Conservation (phyloP, 129 eudicot species). For the Escallonia rubra region DNA sequence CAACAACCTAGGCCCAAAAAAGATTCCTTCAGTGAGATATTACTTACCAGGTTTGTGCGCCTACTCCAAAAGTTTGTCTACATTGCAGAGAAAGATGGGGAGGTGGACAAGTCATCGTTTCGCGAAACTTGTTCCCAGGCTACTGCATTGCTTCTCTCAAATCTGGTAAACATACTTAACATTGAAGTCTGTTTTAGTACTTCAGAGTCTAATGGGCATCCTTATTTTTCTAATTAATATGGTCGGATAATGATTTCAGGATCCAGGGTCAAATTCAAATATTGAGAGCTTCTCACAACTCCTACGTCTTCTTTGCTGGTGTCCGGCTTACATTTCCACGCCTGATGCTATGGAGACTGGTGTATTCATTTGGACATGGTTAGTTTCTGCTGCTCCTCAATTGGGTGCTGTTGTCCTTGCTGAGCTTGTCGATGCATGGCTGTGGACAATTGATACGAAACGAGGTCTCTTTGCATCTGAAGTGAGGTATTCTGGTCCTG, state of each 20-base stretch:
- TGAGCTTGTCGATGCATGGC: constrained; percentile 99
- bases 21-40: constrained; percentile 69
- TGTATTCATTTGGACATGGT: constrained; percentile 96
- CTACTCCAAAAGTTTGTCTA: constrained; percentile 89
- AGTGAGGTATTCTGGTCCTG: constrained; percentile 75
- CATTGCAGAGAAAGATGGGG: constrained; percentile 80
- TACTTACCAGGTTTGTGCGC: constrained; percentile 73
- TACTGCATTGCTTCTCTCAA: constrained; percentile 87
- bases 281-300: constrained; percentile 90
- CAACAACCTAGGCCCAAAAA: constrained; percentile 45
- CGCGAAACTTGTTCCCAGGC: constrained; percentile 98
- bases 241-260: constrained; percentile 38
- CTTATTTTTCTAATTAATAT: constrained; percentile 1
- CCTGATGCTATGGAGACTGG: constrained; percentile 98
- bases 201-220: not conserved
- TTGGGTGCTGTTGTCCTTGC: constrained; percentile 88
- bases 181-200: not conserved
- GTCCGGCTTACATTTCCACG: constrained; percentile 96
- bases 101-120: constrained; percentile 79
- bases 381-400: constrained; percentile 96
- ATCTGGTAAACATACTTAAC: constrained; percentile 48
- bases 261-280: constrained; percentile 71
- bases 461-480: constrained; percentile 97
- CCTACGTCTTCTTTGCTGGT: constrained; percentile 98
- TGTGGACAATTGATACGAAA: constrained; percentile 97